These are phyloP conservation scores for Dactylellina leptospora DNA, from an alignment of 2,329 filamentous ascomycete species.

Conservation along the genomic window DNA sequence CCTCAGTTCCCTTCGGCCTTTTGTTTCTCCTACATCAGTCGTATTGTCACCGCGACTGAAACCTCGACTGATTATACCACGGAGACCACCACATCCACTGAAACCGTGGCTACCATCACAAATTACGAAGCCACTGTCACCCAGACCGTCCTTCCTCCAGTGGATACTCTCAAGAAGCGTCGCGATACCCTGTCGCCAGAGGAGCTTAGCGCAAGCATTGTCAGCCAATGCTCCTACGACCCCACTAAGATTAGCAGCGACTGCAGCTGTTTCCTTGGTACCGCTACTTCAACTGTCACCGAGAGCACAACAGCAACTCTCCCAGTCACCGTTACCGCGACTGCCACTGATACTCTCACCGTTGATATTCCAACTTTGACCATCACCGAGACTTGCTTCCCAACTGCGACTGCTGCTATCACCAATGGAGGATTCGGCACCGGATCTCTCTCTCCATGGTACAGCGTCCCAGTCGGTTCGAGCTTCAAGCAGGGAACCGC, in stretches of 20 bases:
- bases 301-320: slow-evolving; percentile 9
- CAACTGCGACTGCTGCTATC: slow-evolving; percentile 8
- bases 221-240: slow-evolving; percentile 3
- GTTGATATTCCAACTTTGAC: slow-evolving; percentile 3
- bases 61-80: slow-evolving; percentile 9
- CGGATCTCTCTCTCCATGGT: slow-evolving; percentile 20
- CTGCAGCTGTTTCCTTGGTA: slow-evolving; percentile 27
- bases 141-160: slow-evolving; percentile 7
- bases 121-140: slow-evolving; percentile 11
- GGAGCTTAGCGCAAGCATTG: background rate
- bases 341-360: slow-evolving; percentile 6
- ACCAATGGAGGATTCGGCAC: slow-evolving; percentile 12
- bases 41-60: slow-evolving; percentile 6
- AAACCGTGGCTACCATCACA: slow-evolving; percentile 1
- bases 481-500: background rate
- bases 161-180: background rate
- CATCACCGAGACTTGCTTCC: slow-evolving; percentile 21
- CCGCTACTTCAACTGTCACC: slow-evolving; percentile 8
- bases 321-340: slow-evolving; percentile 13
- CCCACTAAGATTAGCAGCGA: slow-evolving; percentile 7
- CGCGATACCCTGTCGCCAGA: background rate
- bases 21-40: slow-evolving; percentile 1
- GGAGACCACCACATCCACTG: background rate
- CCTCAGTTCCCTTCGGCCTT: slow-evolving; percentile 1
- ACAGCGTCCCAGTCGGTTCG: background rate